Conservation (phyloP, 345 rosid species). For the Alliaria petiolata region DNA sequence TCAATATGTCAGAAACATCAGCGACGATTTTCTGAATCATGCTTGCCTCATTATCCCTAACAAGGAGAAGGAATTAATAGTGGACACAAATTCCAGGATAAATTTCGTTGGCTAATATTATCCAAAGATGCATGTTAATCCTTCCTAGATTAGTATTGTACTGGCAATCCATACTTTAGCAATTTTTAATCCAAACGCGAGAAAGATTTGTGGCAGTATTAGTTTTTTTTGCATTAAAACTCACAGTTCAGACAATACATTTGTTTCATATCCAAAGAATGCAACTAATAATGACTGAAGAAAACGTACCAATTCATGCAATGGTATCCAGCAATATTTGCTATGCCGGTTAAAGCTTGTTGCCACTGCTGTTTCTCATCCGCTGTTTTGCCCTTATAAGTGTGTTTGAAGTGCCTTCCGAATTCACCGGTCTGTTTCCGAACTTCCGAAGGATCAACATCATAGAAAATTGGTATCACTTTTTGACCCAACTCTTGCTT, state of each 20-base stretch:
- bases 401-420: neutral
- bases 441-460: neutral
- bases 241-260: neutral
- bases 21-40: slow-evolving; percentile 1
- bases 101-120: neutral
- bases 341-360: neutral
- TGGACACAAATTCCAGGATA: neutral
- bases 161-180: neutral
- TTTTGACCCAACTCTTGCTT: neutral
- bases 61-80: neutral
- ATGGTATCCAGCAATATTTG: neutral
- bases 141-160: neutral
- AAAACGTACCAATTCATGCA: neutral
- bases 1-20: slow-evolving; percentile 3
- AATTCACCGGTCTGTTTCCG: neutral
- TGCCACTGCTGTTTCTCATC: neutral
- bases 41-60: neutral
- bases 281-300: neutral
- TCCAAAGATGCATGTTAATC: neutral
- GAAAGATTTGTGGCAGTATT: neutral
- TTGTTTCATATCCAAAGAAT: too few relatives aligned
- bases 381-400: neutral
- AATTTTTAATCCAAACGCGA: neutral
- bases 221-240: neutral
- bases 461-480: neutral